phyloP scores from a whole-genome alignment of 2,329 filamentous ascomycete genomes.

The Clonostachys rosea region DNA sequence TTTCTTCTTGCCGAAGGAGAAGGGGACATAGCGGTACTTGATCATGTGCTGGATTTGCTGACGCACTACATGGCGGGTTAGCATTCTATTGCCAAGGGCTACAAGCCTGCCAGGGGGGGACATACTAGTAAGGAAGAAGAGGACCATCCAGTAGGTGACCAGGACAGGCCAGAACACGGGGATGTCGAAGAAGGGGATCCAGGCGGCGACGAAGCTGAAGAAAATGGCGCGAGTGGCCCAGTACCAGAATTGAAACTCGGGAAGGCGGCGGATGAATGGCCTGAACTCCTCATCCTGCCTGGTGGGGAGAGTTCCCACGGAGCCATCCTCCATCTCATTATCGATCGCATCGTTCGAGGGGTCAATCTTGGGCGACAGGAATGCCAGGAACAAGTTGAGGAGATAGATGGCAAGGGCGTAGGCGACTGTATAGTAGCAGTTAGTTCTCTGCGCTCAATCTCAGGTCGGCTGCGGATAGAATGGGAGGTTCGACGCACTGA shows the following conservation, averaged over 20 bases:
- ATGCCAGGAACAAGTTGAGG: constrained; percentile 97
- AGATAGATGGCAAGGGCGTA: constrained; percentile 99
- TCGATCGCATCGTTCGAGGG: constrained; percentile 87
- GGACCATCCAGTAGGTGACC: constrained; percentile 97
- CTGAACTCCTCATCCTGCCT: constrained; percentile 98
- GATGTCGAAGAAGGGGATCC: constrained; percentile 92
- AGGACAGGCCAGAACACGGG: constrained; percentile 99
- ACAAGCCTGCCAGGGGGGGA: constrained; percentile 12
- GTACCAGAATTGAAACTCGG: constrained; percentile 99
- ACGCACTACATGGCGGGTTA: constrained; percentile 62
- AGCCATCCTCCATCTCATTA: constrained; percentile 93
- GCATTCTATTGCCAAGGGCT: background rate
- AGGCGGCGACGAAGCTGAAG: constrained; percentile 83
- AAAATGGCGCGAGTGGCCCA: constrained; percentile 82
- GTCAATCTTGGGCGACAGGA: constrained; percentile 97
- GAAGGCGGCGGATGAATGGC: constrained; percentile 90
- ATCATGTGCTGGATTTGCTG: constrained; percentile 99
- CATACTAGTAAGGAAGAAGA: constrained; percentile 93
- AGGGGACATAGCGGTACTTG: constrained; percentile 98
- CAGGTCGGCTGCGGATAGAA: background rate
- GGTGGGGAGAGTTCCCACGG: constrained; percentile 76
- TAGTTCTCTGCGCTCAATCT: constrained; percentile 1
- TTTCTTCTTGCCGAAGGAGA: constrained; percentile 83
- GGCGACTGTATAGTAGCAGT: constrained; percentile 57
- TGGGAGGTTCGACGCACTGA: constrained; percentile 54